phyloP scores from a whole-genome alignment of 148 eudicot species.

The Heliamphora exappendiculata region DNA sequence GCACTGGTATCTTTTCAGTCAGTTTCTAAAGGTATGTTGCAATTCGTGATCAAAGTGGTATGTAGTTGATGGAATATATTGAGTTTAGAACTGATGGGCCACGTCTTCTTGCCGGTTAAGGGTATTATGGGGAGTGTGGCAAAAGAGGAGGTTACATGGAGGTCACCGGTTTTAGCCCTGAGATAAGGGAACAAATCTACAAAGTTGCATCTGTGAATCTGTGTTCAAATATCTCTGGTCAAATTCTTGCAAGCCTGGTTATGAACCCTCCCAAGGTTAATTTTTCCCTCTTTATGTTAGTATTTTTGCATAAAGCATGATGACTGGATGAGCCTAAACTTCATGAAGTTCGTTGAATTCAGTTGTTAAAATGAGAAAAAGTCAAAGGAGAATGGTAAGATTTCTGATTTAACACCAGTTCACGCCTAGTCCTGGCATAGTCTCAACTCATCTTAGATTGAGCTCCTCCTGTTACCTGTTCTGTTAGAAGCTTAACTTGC shows the following conservation, averaged over 20 bases:
- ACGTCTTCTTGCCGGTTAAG: constrained; percentile 26
- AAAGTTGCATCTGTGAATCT: constrained; percentile 87
- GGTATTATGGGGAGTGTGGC: constrained; percentile 95
- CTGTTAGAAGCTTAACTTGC: neutral
- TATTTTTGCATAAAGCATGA: neutral
- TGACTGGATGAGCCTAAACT: neutral
- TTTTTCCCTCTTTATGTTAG: neutral
- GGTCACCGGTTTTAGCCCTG: constrained; percentile 82
- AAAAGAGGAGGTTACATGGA: constrained; percentile 99
- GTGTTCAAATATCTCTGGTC: constrained; percentile 88
- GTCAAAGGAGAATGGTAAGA: neutral
- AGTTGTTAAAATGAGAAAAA: neutral
- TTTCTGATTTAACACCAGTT: constrained; percentile 3
- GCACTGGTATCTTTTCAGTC: constrained; percentile 80
- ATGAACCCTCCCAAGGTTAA: constrained; percentile 95
- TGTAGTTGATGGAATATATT: neutral
- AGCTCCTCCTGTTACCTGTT: neutral
- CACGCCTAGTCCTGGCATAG: neutral
- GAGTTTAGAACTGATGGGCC: constrained; percentile 3
- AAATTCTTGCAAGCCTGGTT: constrained; percentile 87
- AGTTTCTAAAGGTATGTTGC: constrained; percentile 73
- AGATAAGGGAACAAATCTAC: constrained; percentile 81
- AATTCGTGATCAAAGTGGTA: neutral
- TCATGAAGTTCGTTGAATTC: neutral
- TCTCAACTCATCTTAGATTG: neutral